Evolutionary conservation across 306 rosid genomes (phyloP).

Genomic region (Rubus idaeus): DNA sequence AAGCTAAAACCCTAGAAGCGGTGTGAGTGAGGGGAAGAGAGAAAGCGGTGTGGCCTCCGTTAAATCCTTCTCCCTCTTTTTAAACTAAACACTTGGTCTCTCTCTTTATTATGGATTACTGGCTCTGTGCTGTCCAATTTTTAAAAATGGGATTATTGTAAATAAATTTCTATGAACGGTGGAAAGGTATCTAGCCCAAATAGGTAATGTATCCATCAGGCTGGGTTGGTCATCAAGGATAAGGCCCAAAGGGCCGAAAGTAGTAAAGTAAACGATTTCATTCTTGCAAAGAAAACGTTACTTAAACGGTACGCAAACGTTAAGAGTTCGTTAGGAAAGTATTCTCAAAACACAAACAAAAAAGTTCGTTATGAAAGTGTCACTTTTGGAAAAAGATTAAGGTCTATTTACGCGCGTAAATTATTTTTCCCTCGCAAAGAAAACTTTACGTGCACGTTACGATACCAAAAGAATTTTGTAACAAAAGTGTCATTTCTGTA

Average conservation of each 20-base stretch:
- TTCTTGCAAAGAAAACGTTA: background rate
- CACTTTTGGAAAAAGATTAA: background rate
- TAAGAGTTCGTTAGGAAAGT: background rate
- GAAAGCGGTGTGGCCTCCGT: slow-evolving; percentile 40
- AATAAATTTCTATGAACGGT: background rate
- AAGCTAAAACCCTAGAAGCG: slow-evolving; percentile 78
- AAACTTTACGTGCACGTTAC: background rate
- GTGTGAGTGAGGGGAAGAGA: slow-evolving; percentile 15
- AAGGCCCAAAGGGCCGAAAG: background rate
- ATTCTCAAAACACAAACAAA: background rate
- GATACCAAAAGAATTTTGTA: background rate
- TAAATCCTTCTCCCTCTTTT: slow-evolving; percentile 35
- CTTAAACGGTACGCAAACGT: background rate
- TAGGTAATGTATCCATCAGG: background rate
- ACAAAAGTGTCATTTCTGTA: background rate
- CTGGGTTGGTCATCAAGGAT: background rate
- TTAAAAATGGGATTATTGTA: background rate
- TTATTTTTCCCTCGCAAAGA: background rate
- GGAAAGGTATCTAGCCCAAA: background rate
- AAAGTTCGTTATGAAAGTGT: background rate
- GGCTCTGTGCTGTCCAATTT: slow-evolving; percentile 8
- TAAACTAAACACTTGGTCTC: slow-evolving; percentile 18
- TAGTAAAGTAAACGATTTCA: background rate
- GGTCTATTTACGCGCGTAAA: background rate
- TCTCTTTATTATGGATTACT: slow-evolving; percentile 31